Evolutionary conservation across 768 basidiomycete species (phyloP), one percentile per base, ranked within the genome.

Genomic region (Boletus sp.): DNA sequence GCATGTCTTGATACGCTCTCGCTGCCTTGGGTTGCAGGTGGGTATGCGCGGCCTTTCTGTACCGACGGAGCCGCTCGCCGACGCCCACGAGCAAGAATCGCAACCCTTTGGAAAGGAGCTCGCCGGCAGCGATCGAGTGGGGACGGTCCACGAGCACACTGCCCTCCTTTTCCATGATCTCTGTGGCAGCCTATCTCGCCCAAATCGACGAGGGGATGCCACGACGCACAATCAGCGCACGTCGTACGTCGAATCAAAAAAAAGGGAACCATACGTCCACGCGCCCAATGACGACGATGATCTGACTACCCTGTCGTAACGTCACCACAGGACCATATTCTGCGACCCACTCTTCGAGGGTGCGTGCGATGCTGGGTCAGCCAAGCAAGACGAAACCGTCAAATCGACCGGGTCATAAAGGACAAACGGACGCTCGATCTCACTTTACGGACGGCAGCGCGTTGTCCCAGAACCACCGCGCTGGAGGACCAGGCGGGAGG

Each of bases 111-210:
- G 77, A 80, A 0, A 84, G 68, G 0, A 80, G 75, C 45, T 84
- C 82, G 0, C 80, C 80, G 0, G 79, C 83, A 1, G 83, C 75
- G 35, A 86, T 78, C 39, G 70, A 76, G 2, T 64, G 64, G 8
- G 84, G 84, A 47, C 84, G 70, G 60, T 85, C 83, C 0, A 72
- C 78, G 12, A 80, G 70, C 0, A 71, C 63, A 0, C 76, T 77
- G 0, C 83, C 83, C 55, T 82, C 79, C 53, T 81, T 80, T 66
- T 85, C 83, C 82, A 85, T 80, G 44, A 85, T 79, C 10, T 85
- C 82, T 1, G 78, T 72, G 0, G 81, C 80, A 6, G 81, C 82
- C 66, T 84, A 71, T 46, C 75, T 32, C 7, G n/a, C n/a, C n/a
- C n/a, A n/a, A n/a, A n/a, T n/a, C n/a, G n/a, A n/a, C n/a, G n/a